phyloP scores from a whole-genome alignment of 129 eudicot species.

The Chrysanthemum seticuspe region DNA sequence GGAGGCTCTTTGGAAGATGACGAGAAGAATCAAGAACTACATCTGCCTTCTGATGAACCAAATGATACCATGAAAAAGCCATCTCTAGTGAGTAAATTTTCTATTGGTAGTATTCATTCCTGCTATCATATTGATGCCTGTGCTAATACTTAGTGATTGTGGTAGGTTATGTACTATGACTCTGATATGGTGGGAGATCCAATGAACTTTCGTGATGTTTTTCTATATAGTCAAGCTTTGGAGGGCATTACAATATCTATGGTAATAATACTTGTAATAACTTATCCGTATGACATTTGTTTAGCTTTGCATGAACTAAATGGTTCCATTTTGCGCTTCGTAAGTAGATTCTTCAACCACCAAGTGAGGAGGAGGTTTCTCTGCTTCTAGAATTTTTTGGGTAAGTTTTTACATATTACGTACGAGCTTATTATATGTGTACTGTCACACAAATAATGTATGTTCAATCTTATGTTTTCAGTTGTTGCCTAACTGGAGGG shows the following conservation, averaged over 20 bases:
- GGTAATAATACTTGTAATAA: constrained; percentile 41
- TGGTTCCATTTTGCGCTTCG: constrained; percentile 4
- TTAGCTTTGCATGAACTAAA: constrained; percentile 14
- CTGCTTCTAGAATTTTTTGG: constrained; percentile 78
- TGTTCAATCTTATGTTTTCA: constrained; percentile 30
- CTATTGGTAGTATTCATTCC: background rate
- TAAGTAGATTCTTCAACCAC: constrained; percentile 82
- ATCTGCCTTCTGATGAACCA: constrained; percentile 54
- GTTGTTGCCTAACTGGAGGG: constrained; percentile 94
- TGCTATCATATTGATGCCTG: constrained; percentile 10
- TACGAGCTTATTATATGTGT: background rate
- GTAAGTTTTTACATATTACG: constrained; percentile 39
- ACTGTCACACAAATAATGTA: constrained; percentile 9
- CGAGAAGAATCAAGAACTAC: constrained; percentile 44
- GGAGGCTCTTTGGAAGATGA: constrained; percentile 50
- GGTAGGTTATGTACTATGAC: constrained; percentile 75
- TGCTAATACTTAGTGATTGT: constrained; percentile 20
- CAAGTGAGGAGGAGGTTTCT: constrained; percentile 93
- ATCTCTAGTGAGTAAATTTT: constrained; percentile 52
- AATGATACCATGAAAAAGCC: constrained; percentile 59
- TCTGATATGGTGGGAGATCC: constrained; percentile 89
- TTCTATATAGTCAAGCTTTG: constrained; percentile 90
- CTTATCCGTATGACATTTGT: constrained; percentile 6
- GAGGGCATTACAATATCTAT: constrained; percentile 85
- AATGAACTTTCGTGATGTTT: constrained; percentile 80